Evolutionary conservation across 108 stramenopile species (phyloP).

Genomic region (Nitzschia palea): DNA sequence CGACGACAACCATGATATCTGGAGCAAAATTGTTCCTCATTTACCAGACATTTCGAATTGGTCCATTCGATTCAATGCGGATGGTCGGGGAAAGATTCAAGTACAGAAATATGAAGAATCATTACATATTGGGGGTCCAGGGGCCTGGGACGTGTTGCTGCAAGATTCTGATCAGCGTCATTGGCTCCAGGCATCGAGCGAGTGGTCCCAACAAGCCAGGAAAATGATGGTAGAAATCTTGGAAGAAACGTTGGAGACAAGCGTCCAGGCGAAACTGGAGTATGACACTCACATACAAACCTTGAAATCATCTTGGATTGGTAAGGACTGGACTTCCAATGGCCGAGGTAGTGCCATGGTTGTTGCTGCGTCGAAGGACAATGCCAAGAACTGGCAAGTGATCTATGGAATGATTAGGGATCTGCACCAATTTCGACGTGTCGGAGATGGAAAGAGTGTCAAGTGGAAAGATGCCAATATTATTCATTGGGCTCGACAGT

Average conservation of each 20-base stretch:
- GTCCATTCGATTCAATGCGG: constrained; percentile 36
- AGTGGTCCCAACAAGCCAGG: constrained; percentile 32
- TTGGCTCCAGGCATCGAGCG: constrained; percentile 25
- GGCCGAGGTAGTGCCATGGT: background rate
- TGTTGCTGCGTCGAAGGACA: background rate
- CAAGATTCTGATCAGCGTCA: constrained; percentile 9
- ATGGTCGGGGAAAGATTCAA: constrained; percentile 28
- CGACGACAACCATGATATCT: background rate
- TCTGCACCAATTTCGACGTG: constrained; percentile 29
- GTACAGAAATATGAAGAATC: constrained; percentile 27
- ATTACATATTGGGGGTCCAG: constrained; percentile 15
- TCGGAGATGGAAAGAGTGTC: constrained; percentile 42
- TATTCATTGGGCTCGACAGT: constrained; percentile 33
- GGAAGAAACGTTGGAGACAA: constrained; percentile 16
- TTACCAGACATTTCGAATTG: constrained; percentile 17
- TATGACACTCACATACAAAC: background rate
- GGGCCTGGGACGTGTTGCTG: constrained; percentile 21
- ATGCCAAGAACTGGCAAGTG: constrained; percentile 15
- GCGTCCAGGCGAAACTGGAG: background rate
- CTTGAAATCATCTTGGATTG: constrained; percentile 11
- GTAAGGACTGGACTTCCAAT: background rate
- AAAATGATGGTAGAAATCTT: constrained; percentile 27
- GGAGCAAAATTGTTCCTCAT: background rate
- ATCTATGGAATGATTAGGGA: constrained; percentile 31
- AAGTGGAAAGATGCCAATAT: constrained; percentile 32